phyloP scores from a whole-genome alignment of 257 asterid genomes.

The Haberlea rhodopensis region DNA sequence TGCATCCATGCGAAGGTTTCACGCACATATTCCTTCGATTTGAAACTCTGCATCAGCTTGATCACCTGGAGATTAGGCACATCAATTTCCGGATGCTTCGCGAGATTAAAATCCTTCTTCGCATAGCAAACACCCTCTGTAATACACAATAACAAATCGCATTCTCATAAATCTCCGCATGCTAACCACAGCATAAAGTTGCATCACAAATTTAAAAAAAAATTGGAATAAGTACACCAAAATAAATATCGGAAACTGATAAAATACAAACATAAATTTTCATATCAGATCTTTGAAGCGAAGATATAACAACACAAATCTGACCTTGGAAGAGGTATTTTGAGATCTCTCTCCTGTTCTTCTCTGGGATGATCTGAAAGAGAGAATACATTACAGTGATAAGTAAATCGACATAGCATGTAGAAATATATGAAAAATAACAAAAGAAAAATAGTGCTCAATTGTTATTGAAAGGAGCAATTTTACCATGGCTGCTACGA shows the following conservation, averaged over 20 bases:
- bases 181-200: no score
- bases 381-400: not conserved
- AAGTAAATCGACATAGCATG: not conserved
- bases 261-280: no score
- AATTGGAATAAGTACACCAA: no score
- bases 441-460: no score
- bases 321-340: slow-evolving; percentile 84
- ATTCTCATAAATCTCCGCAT: not conserved
- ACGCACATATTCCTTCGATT: no score
- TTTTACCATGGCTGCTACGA: slow-evolving; percentile 33
- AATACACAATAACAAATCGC: slow-evolving; percentile 14
- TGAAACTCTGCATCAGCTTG: no score
- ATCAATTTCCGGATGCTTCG: no score
- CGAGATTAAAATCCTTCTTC: no score
- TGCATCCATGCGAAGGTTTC: no score
- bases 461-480: not conserved
- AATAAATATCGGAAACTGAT: not conserved
- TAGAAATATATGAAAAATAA: not conserved
- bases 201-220: no score
- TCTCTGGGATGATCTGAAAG: slow-evolving; percentile 64
- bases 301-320: not conserved
- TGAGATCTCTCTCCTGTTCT: no score
- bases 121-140: slow-evolving; percentile 94
- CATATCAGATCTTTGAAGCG: not conserved
- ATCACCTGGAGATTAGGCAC: no score